Conservation (phyloP, 495 filamentous ascomycete species). For the Podospora pseudopauciseta region DNA sequence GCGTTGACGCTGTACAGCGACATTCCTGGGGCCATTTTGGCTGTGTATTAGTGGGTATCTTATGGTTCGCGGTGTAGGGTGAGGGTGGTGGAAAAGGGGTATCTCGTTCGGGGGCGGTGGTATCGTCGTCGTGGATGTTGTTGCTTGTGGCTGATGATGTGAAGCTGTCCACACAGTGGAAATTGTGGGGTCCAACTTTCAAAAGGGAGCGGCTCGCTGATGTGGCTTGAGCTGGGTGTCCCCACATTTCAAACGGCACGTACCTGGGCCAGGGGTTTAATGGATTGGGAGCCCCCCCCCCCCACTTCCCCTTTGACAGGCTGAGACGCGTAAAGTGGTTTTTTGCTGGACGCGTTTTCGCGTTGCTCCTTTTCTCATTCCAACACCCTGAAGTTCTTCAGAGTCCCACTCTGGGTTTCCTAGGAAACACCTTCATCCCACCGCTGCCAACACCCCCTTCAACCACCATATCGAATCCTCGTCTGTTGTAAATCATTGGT, state of each 20-base stretch:
- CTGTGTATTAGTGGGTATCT: slow-evolving; percentile 2
- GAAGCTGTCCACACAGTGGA: slow-evolving; percentile 3
- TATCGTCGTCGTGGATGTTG: slow-evolving; percentile 11
- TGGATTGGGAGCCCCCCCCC: slow-evolving; percentile 8
- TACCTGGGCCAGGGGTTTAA: slow-evolving; percentile 29
- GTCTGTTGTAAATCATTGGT: background rate
- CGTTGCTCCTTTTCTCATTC: slow-evolving; percentile 27
- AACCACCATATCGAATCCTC: slow-evolving; percentile 9
- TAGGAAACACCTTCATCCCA: background rate
- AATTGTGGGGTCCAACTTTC: slow-evolving; percentile 27
- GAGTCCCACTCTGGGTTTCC: slow-evolving; percentile 7
- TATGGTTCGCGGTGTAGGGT: background rate
- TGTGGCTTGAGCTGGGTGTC: slow-evolving; percentile 27
- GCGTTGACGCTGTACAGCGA: slow-evolving; percentile 91
- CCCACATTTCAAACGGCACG: slow-evolving; percentile 25
- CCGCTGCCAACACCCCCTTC: background rate
- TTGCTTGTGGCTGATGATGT: slow-evolving; percentile 1
- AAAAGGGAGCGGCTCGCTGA: slow-evolving; percentile 14
- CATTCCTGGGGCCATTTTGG: slow-evolving; percentile 54
- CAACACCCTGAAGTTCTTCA: slow-evolving; percentile 13
- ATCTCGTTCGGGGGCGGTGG: background rate
- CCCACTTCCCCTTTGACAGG: slow-evolving; percentile 16
- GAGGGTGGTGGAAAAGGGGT: background rate
- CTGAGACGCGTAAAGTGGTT: slow-evolving; percentile 29
- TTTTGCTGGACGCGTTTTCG: slow-evolving; percentile 20